Evolutionary conservation across 2,329 filamentous ascomycete species (phyloP).

Genomic region (Magnaporthiopsis incrustans): DNA sequence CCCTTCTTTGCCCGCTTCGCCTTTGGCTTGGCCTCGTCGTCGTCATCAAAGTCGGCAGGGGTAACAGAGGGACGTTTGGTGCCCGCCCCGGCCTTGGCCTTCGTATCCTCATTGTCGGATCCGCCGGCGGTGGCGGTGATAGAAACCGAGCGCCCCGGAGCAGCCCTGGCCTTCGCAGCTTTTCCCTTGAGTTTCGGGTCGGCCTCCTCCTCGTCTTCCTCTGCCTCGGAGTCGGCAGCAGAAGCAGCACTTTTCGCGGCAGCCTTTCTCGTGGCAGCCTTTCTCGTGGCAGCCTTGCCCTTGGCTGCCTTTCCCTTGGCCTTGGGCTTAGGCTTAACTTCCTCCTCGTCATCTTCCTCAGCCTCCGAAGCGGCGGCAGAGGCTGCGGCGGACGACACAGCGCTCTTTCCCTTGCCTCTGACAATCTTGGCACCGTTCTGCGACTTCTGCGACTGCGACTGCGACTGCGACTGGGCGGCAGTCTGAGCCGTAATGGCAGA

Average conservation of each 20-base stretch:
- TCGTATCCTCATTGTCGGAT: background rate
- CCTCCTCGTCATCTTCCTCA: constrained; percentile 6
- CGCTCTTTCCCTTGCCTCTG: constrained; percentile 21
- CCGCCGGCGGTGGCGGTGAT: background rate
- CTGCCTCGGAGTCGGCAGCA: background rate
- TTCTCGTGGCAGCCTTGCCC: no score
- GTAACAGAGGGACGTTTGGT: constrained; percentile 9
- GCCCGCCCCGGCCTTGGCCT: constrained; percentile 20
- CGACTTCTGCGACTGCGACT: constrained; percentile 17
- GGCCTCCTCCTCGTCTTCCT: constrained; percentile 8
- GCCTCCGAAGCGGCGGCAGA: background rate
- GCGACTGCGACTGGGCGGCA: constrained; percentile 5
- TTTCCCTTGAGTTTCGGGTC: constrained; percentile 12
- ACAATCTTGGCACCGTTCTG: constrained; percentile 8
- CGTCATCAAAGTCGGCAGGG: constrained; percentile 15
- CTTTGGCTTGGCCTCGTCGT: constrained; percentile 19
- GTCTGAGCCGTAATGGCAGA: constrained; percentile 6
- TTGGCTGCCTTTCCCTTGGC: constrained; percentile 14
- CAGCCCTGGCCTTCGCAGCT: constrained; percentile 21
- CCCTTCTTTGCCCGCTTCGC: constrained; percentile 25
- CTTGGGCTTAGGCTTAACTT: constrained; percentile 10
- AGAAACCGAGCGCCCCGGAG: background rate
- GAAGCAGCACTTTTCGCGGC: background rate
- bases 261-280: no score
- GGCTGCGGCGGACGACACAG: background rate